Percentiles rank a stretch among this genome's conserved stretches.
Evolutionary conservation across 1,284 basidiomycete species (phyloP).

Genomic region (Prillingera fragicola): DNA sequence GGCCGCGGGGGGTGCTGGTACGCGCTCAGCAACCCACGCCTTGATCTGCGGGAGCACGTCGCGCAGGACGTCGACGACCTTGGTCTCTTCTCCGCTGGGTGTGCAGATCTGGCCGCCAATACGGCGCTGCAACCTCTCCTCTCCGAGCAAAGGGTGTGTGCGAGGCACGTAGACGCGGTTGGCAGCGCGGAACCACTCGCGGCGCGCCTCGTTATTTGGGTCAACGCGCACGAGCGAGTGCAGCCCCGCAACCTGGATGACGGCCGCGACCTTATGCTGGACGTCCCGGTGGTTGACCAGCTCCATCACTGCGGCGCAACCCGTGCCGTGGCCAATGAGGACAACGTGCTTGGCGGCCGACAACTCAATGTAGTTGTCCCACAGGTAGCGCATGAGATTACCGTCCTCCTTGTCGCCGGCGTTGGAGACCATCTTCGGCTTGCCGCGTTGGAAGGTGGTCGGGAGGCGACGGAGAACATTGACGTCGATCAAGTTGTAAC

Average conservation of each 20-base stretch:
- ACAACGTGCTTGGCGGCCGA: constrained; percentile 66
- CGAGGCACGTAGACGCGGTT: constrained; percentile 42
- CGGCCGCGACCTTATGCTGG: constrained; percentile 59
- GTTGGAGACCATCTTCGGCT: constrained; percentile 27
- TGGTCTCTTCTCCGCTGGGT: constrained; percentile 33
- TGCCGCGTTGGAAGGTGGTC: constrained; percentile 25
- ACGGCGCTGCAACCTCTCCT: constrained; percentile 37
- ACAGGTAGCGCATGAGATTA: constrained; percentile 72
- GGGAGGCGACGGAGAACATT: constrained; percentile 72
- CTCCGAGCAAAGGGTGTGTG: constrained; percentile 37
- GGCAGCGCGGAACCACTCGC: constrained; percentile 42
- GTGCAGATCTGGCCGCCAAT: constrained; percentile 43
- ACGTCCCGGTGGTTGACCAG: constrained; percentile 64
- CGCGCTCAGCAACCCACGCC: constrained; percentile 35
- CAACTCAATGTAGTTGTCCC: constrained; percentile 94
- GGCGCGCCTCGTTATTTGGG: constrained; percentile 32
- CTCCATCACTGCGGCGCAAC: constrained; percentile 67
- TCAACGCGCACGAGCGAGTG: constrained; percentile 48
- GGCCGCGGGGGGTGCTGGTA: no score
- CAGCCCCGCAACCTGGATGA: constrained; percentile 71
- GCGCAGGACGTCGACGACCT: constrained; percentile 43
- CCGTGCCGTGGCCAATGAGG: constrained; percentile 80
- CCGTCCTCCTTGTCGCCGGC: constrained; percentile 28
- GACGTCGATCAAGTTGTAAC: constrained; percentile 76
- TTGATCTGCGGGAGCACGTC: constrained; percentile 40